Conservation (phyloP, 352 stramenopile species). For the Globisporangium cylindrosporum region DNA sequence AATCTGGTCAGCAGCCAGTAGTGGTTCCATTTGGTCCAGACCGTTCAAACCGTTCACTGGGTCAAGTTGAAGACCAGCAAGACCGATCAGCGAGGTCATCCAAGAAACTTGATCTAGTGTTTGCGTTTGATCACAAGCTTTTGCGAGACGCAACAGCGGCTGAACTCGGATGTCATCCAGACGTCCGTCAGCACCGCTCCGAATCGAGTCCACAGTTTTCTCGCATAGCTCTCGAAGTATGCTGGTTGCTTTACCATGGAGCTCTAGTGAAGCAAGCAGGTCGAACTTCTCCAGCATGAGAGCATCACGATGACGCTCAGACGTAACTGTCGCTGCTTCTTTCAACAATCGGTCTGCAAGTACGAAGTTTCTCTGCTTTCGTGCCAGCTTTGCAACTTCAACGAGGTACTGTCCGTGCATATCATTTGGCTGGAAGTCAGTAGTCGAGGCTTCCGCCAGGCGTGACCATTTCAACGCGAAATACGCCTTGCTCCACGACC, state of each 20-base stretch:
- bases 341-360: constrained; percentile 33
- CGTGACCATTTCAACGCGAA: not conserved
- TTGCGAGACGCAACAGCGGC: constrained; percentile 33
- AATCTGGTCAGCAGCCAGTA: constrained; percentile 21
- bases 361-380: constrained; percentile 53
- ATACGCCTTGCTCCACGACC: constrained; percentile 32
- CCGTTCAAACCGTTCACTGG: not conserved
- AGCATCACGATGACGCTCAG: not conserved
- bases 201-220: not conserved
- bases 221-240: constrained; percentile 32
- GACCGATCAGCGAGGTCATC: not conserved
- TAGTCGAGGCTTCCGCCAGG: not conserved
- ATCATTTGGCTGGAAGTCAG: not conserved
- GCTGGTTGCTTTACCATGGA: constrained; percentile 26
- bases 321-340: constrained; percentile 15
- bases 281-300: constrained; percentile 35
- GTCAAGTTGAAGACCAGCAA: not conserved
- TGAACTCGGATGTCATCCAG: not conserved
- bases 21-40: not conserved
- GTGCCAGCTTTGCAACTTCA: constrained; percentile 39
- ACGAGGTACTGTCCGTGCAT: constrained; percentile 20
- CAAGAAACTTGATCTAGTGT: constrained; percentile 16
- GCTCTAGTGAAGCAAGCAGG: constrained; percentile 33
- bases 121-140: constrained; percentile 19
- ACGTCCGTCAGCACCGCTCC: not conserved